Evolutionary conservation across 345 rosid species (phyloP).

Genomic region (Ceriops tagal): DNA sequence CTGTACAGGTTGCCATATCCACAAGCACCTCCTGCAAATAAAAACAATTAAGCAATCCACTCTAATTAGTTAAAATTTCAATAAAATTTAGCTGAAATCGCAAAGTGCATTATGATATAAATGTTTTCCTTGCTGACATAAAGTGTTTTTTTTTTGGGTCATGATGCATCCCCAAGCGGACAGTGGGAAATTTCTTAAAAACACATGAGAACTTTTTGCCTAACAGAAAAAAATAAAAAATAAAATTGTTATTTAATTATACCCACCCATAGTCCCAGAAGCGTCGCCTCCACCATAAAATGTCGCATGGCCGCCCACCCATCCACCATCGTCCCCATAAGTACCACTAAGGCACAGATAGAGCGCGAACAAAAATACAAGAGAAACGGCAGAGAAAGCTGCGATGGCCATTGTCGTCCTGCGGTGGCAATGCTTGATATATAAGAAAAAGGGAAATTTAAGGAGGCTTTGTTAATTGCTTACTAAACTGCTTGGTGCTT

Average conservation of each 20-base stretch:
- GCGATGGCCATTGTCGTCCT: slow-evolving; percentile 31
- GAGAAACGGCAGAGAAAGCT: slow-evolving; percentile 20
- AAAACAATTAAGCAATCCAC: neutral
- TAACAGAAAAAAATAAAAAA: neutral
- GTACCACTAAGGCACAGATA: slow-evolving; percentile 29
- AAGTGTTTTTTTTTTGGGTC: neutral
- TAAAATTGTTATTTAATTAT: neutral
- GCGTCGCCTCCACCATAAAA: slow-evolving; percentile 31
- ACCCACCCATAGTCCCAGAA: slow-evolving; percentile 28
- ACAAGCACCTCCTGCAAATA: slow-evolving; percentile 31
- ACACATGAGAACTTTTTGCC: neutral
- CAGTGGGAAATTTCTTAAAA: neutral
- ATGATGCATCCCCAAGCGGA: neutral
- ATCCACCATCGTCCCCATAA: slow-evolving; percentile 58
- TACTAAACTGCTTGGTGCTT: slow-evolving; percentile 3
- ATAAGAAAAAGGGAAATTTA: neutral
- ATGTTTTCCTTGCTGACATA: too few species aligned
- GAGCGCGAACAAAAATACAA: slow-evolving; percentile 27
- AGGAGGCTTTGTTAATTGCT: neutral
- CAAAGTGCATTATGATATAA: neutral
- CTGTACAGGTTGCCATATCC: slow-evolving; percentile 33
- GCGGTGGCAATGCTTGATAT: neutral
- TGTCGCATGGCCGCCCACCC: slow-evolving; percentile 38
- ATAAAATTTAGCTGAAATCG: neutral
- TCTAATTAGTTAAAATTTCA: neutral